These are phyloP conservation scores for Botrytis fabae DNA, from an alignment of 2,329 filamentous ascomycete genomes.

Conservation along the genomic window DNA sequence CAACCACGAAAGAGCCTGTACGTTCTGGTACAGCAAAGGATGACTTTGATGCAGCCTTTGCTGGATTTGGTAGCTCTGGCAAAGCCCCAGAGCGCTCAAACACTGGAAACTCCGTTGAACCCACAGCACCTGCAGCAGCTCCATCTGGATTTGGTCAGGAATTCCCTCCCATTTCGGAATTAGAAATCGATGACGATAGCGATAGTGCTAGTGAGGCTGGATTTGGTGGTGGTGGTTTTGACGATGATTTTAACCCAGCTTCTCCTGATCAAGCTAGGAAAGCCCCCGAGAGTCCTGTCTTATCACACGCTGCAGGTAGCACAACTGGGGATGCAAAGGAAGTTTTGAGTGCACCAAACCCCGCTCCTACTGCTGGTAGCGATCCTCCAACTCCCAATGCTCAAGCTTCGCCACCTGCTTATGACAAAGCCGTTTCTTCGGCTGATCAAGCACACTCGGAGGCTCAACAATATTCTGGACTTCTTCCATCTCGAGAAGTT, in stretches of 20 bases:
- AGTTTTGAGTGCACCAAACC: slow-evolving; percentile 35
- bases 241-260: slow-evolving; percentile 83
- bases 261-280: slow-evolving; percentile 39
- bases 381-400: slow-evolving; percentile 54
- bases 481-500: slow-evolving; percentile 56
- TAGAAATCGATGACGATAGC: slow-evolving; percentile 81
- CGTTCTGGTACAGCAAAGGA: slow-evolving; percentile 60
- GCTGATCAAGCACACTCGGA: slow-evolving; percentile 50
- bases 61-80: slow-evolving; percentile 60
- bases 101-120: slow-evolving; percentile 42
- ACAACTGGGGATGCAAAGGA: slow-evolving; percentile 39
- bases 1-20: slow-evolving; percentile 51
- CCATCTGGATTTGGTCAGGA: slow-evolving; percentile 66
- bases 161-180: slow-evolving; percentile 90
- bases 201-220: slow-evolving; percentile 76
- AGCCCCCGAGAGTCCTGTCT: slow-evolving; percentile 30
- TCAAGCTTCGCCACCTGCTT: slow-evolving; percentile 59
- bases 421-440: slow-evolving; percentile 47
- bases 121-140: slow-evolving; percentile 45
- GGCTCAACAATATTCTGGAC: slow-evolving; percentile 52
- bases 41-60: slow-evolving; percentile 84
- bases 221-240: slow-evolving; percentile 62
- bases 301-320: slow-evolving; percentile 31
- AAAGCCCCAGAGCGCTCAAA: slow-evolving; percentile 53
- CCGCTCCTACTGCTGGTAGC: slow-evolving; percentile 37